A percentile compares a stretch with the other conserved stretches of the same genome.
Conservation (phyloP, 345 rosid species). For the Crucihimalaya himalaica region DNA sequence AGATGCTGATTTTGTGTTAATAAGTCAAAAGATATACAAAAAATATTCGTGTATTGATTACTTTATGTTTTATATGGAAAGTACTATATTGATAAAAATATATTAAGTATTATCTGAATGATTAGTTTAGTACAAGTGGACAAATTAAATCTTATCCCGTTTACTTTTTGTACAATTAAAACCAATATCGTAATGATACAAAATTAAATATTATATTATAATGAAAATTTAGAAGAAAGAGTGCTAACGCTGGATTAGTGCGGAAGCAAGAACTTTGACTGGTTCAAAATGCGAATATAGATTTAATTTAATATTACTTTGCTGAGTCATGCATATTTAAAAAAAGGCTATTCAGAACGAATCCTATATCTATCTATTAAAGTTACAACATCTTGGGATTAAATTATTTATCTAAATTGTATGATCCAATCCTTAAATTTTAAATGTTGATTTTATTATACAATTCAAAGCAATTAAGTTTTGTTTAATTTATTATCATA, state of each 20-base stretch:
- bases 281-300: conserved; percentile 26
- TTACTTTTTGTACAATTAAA: conserved; percentile 36
- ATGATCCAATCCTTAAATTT: background rate
- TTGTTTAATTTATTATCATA: background rate
- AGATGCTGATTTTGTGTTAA: conserved; percentile 26
- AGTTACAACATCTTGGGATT: background rate
- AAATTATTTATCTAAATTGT: background rate
- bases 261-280: conserved; percentile 35
- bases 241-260: conserved; percentile 37
- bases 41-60: conserved; percentile 24
- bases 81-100: background rate
- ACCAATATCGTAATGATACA: conserved; percentile 15
- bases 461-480: background rate
- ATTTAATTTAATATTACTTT: background rate
- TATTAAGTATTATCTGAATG: conserved; percentile 4
- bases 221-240: conserved; percentile 14
- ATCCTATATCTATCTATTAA: background rate
- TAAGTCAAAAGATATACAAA: conserved; percentile 33
- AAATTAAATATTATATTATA: conserved; percentile 3
- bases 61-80: conserved; percentile 30
- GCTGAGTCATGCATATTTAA: background rate
- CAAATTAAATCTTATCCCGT: conserved; percentile 34
- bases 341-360: background rate
- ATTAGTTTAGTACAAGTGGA: conserved; percentile 32
- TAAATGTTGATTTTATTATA: background rate